Percentiles rank a stretch among this genome's conserved stretches.
Conservation (phyloP, 768 basidiomycete species). For the Pilatotrama ljubarskyi region DNA sequence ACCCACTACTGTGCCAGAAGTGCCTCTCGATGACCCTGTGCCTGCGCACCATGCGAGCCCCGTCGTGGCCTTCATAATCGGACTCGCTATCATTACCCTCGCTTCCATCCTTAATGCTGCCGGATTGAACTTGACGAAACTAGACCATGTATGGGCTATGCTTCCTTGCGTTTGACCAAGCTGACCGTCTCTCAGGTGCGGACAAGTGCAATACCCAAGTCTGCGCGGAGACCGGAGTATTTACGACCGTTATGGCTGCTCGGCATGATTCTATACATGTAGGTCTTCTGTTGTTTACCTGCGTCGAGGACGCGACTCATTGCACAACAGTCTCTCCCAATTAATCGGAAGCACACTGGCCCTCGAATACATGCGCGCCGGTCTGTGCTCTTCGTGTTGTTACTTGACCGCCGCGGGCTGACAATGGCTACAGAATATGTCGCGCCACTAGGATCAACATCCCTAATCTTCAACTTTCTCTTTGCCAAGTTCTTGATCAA, state of each 20-base stretch:
- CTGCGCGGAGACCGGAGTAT: slow-evolving; percentile 74
- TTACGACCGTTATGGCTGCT: slow-evolving; percentile 85
- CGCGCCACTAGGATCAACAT: slow-evolving; percentile 90
- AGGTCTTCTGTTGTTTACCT: slow-evolving; percentile 23
- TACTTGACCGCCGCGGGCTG: background rate
- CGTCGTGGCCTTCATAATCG: slow-evolving; percentile 77
- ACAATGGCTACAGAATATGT: slow-evolving; percentile 74
- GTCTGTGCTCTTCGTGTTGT: slow-evolving; percentile 36
- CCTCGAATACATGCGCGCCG: slow-evolving; percentile 85
- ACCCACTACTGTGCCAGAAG: background rate
- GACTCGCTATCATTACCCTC: slow-evolving; percentile 79
- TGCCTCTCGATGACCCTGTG: slow-evolving; percentile 21
- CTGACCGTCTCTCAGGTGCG: slow-evolving; percentile 48
- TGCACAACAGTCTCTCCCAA: slow-evolving; percentile 63
- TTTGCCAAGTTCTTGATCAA: slow-evolving; percentile 90
- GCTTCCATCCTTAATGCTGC: slow-evolving; percentile 88
- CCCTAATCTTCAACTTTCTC: slow-evolving; percentile 94
- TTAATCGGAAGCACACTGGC: slow-evolving; percentile 86
- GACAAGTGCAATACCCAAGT: slow-evolving; percentile 74
- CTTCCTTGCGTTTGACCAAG: background rate
- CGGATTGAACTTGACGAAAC: slow-evolving; percentile 92
- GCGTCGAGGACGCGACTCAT: background rate
- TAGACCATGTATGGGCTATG: slow-evolving; percentile 67
- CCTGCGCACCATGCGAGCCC: slow-evolving; percentile 50
- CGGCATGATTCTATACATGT: slow-evolving; percentile 96